Base-by-base conservation (phyloP, 2,329 filamentous ascomycete species). In the Fonsecaea pugnacius region DNA sequence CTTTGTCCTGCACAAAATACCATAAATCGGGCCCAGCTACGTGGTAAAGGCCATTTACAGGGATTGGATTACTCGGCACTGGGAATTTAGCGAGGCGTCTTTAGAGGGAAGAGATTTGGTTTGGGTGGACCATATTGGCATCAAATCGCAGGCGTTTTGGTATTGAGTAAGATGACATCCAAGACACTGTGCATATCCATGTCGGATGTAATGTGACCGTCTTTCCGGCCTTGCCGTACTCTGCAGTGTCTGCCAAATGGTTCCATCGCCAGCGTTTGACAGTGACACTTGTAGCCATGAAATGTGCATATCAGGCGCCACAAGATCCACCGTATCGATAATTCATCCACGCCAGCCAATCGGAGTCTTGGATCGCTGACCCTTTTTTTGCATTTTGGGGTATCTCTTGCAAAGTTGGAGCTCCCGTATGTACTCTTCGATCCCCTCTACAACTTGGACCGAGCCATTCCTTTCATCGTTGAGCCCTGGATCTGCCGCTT, bases 71-170 rank as follows among this genome's bases (percentile, higher is more conserved):
- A 50, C 6, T 35, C 33, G 36, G n/a, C 16, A 27, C 30, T 56
- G n/a, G 30, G 30, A 21, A 58, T 60, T 58, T 63, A 66, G 64
- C 64, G 64, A 61, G 60, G 64, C 57, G 60, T 66, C 57, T 48
- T 16, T 50, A 33, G 30, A 18, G 8, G n/a, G 16, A 16, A 32
- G 10, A 12, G 24, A 27, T 16, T 16, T 46, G n/a, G 27, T 8
- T 10, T 46, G 38, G 36, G 30, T 57, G 54, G 33, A 48, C 27
- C 10, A 38, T 46, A 10, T n/a, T 46, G 27, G 27, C 36, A 40
- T 30, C 24, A 43, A 18, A 12, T 8, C 38, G 10, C 4, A 21
- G 21, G 9, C 12, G 10, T 48, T 48, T 48, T 48, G 18, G 9
- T 48, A 24, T 48, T 12, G 18, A 48, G 12, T 48, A 18, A 24